Conservation (phyloP, 805 yeast genomes). For the Myxozyma lipomycoides region DNA sequence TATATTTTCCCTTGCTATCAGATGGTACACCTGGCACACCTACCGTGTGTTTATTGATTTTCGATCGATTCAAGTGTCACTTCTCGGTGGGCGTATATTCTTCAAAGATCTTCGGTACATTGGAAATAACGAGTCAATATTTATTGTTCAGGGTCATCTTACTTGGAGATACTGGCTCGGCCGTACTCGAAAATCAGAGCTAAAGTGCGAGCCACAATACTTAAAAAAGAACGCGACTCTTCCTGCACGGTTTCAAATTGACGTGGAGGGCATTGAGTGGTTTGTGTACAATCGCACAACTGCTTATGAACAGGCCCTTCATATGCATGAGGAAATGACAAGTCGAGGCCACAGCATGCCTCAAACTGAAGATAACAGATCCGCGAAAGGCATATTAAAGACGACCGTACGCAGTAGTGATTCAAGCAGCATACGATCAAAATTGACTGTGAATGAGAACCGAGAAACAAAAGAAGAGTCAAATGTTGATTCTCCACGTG, state of each 20-base stretch:
- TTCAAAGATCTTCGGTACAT: constrained; percentile 71
- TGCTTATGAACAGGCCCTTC: constrained; percentile 67
- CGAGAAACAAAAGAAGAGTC: neutral
- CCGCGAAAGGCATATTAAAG: neutral
- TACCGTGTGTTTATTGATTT: constrained; percentile 56
- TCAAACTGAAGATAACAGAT: neutral
- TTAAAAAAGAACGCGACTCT: constrained; percentile 43
- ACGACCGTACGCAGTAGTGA: neutral
- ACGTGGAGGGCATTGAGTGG: constrained; percentile 73
- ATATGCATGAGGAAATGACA: constrained; percentile 32
- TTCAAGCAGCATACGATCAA: neutral
- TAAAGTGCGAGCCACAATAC: constrained; percentile 27
- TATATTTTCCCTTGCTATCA: constrained; percentile 48
- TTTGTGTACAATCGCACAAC: constrained; percentile 75
- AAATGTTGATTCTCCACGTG: neutral
- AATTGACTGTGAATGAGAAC: neutral
- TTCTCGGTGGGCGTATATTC: constrained; percentile 77
- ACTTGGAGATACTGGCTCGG: constrained; percentile 91
- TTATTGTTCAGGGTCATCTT: constrained; percentile 64
- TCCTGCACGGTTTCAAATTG: constrained; percentile 55
- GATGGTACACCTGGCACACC: constrained; percentile 61
- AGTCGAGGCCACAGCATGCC: neutral
- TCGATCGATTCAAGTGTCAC: constrained; percentile 70
- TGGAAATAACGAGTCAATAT: constrained; percentile 67
- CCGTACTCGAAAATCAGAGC: constrained; percentile 36